These are phyloP conservation scores for Biscogniauxia marginata DNA, from an alignment of 2,329 filamentous ascomycete genomes.

Conservation along the genomic window DNA sequence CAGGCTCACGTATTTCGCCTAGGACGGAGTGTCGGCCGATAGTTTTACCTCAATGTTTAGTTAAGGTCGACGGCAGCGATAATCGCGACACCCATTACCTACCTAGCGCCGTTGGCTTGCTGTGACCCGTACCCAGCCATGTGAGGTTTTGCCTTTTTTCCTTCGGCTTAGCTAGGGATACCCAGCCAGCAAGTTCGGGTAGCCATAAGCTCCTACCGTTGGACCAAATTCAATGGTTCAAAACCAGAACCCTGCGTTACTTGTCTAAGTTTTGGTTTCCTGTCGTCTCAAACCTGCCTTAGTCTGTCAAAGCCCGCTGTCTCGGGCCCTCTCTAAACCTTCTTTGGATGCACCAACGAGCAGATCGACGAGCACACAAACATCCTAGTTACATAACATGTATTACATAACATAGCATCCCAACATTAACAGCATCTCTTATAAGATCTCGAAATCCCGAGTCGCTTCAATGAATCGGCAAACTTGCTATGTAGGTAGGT, in stretches of 20 bases:
- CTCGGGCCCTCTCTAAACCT: not conserved
- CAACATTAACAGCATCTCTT: not conserved
- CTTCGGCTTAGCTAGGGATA: not conserved
- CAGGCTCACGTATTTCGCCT: not conserved
- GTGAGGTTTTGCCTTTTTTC: not conserved
- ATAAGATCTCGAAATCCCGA: not conserved
- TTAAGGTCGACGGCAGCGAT: not conserved
- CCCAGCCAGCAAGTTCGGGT: not conserved
- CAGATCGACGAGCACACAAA: not conserved
- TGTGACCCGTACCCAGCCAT: not conserved
- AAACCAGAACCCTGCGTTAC: not conserved
- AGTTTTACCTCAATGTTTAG: not conserved
- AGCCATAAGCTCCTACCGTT: not conserved
- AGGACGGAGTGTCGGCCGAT: not conserved
- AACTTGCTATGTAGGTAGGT: no score
- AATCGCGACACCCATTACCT: not conserved
- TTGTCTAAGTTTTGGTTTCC: not conserved
- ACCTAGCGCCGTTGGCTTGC: not conserved
- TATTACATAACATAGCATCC: not conserved
- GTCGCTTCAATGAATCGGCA: not conserved
- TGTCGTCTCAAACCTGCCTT: not conserved
- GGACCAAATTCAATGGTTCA: not conserved
- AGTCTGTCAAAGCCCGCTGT: not conserved
- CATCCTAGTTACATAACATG: not conserved
- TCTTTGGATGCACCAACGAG: not conserved